phyloP scores from a whole-genome alignment of 768 basidiomycete species.

The Suillus alpinus region DNA sequence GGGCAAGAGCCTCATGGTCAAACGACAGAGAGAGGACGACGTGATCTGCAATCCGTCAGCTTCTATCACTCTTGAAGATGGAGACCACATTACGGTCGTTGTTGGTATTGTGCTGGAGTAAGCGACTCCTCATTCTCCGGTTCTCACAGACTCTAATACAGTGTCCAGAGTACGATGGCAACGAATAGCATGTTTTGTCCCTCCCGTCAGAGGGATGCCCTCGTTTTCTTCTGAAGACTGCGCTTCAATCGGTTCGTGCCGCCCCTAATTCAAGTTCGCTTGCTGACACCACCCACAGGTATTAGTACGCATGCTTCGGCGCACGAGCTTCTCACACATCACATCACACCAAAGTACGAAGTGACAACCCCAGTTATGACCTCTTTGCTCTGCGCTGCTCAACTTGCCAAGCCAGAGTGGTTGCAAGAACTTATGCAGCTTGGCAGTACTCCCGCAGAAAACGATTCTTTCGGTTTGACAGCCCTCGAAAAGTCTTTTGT shows the following conservation, averaged over 20 bases:
- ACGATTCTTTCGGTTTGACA: constrained; percentile 31
- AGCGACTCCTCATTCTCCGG: constrained; percentile 14
- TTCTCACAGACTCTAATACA: constrained; percentile 4
- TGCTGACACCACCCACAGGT: constrained; percentile 35
- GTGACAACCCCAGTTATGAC: constrained; percentile 49
- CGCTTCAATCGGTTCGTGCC: constrained; percentile 49
- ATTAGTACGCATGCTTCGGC: constrained; percentile 51
- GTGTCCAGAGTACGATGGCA: constrained; percentile 47
- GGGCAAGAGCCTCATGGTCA: constrained; percentile 44
- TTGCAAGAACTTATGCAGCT: constrained; percentile 56
- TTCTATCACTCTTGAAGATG: constrained; percentile 45
- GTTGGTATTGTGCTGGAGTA: constrained; percentile 45
- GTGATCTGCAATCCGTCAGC: constrained; percentile 36
- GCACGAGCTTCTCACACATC: constrained; percentile 55
- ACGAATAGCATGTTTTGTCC: constrained; percentile 47
- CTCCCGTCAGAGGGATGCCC: constrained; percentile 34
- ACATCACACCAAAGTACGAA: constrained; percentile 51
- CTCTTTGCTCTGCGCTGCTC: constrained; percentile 56
- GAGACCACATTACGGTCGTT: constrained; percentile 51
- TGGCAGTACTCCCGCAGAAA: constrained; percentile 35
- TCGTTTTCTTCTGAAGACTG: constrained; percentile 41
- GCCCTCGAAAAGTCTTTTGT: constrained; percentile 50
- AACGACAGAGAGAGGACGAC: constrained; percentile 30
- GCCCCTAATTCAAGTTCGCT: background rate
- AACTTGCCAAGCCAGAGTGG: constrained; percentile 70